Evolutionary conservation across 2,329 filamentous ascomycete species (phyloP).

Genomic region (Coleophoma crateriformis): DNA sequence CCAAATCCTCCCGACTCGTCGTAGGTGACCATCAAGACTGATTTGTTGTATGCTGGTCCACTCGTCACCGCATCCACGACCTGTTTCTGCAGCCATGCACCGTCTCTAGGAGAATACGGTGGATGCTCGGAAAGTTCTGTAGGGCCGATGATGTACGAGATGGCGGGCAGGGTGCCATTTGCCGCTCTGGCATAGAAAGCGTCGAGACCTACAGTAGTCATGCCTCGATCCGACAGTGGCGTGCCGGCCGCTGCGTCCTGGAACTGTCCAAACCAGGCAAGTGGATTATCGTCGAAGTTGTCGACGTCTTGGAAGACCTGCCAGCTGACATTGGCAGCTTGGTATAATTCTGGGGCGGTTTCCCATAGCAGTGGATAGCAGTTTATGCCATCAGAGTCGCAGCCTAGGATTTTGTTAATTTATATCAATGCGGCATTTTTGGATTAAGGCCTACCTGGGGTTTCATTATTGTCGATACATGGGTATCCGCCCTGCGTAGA

Average conservation of each 20-base stretch:
- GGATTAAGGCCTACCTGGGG: conserved; percentile 25
- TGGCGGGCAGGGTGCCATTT: conserved; percentile 43
- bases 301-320: conserved; percentile 38
- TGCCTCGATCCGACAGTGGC: conserved; percentile 32
- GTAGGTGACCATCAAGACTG: conserved; percentile 42
- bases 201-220: conserved; percentile 28
- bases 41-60: conserved; percentile 42
- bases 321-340: conserved; percentile 38
- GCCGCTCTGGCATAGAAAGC: conserved; percentile 44
- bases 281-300: conserved; percentile 43
- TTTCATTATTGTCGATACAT: conserved; percentile 38
- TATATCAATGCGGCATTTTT: no score
- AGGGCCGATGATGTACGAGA: conserved; percentile 45
- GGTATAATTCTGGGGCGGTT: conserved; percentile 36
- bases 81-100: conserved; percentile 47
- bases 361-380: conserved; percentile 43
- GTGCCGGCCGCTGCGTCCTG: conserved; percentile 33
- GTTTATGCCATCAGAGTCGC: conserved; percentile 31
- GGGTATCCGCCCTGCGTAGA: conserved; percentile 34
- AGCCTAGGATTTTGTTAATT: conserved; percentile 8
- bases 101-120: conserved; percentile 45
- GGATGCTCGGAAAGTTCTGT: conserved; percentile 47
- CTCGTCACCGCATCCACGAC: conserved; percentile 44
- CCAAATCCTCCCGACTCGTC: conserved; percentile 50
- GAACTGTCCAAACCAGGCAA: conserved; percentile 39